A percentile compares a stretch with the other conserved stretches of the same genome.
Evolutionary conservation across 768 basidiomycete genomes (phyloP).

Genomic region (Suillus subaureus): DNA sequence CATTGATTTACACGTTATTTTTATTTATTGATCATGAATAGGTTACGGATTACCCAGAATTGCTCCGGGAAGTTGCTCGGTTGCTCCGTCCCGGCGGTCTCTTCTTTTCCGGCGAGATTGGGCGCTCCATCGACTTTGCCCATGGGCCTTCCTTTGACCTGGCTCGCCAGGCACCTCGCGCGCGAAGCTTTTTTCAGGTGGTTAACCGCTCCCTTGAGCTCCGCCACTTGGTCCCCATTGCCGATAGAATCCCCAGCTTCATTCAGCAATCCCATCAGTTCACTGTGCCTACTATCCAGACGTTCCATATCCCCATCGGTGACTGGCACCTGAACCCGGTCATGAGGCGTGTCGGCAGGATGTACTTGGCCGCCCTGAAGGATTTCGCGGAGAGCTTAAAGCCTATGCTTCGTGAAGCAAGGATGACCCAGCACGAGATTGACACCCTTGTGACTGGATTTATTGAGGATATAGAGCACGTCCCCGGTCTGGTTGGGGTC

Average conservation of each 20-base stretch:
- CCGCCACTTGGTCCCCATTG: conserved; percentile 42
- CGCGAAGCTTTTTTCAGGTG: conserved; percentile 36
- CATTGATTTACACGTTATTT: conserved; percentile 8
- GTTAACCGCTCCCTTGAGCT: conserved; percentile 43
- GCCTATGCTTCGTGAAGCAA: conserved; percentile 45
- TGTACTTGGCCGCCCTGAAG: conserved; percentile 40
- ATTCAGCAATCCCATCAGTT: conserved; percentile 44
- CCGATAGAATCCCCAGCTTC: conserved; percentile 38
- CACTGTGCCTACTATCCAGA: conserved; percentile 36
- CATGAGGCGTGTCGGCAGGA: conserved; percentile 42
- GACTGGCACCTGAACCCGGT: conserved; percentile 42
- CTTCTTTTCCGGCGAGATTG: conserved; percentile 68
- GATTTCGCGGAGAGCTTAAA: conserved; percentile 51
- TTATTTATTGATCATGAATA: conserved; percentile 31
- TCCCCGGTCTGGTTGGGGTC: conserved; percentile 49
- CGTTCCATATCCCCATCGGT: conserved; percentile 56
- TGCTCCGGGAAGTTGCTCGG: conserved; percentile 62
- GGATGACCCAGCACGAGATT: conserved; percentile 38
- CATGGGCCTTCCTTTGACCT: conserved; percentile 31
- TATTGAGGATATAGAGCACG: conserved; percentile 46
- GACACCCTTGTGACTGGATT: conserved; percentile 43
- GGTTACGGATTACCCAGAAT: conserved; percentile 54
- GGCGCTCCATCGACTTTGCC: conserved; percentile 43
- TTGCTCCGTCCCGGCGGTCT: conserved; percentile 73
- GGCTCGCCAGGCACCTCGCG: conserved; percentile 26